Evolutionary conservation across 371 early-diverging fungal species (phyloP).

Genomic region (Mortierella sp.): DNA sequence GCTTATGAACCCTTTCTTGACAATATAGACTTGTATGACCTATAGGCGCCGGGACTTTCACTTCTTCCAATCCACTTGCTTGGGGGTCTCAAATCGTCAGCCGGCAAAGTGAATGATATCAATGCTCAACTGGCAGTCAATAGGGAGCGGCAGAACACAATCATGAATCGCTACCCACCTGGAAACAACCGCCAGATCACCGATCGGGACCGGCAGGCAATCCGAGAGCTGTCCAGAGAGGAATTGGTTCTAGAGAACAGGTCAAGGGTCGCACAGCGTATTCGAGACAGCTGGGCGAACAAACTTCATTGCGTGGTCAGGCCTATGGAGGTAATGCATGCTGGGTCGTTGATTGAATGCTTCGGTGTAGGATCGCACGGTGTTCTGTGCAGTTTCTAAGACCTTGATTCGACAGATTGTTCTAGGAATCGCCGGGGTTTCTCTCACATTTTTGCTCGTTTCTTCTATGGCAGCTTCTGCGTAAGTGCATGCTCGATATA

Average conservation of each 20-base stretch:
- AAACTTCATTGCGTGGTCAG: conserved; percentile 33
- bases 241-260: conserved; percentile 42
- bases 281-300: conserved; percentile 43
- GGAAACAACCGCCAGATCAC: conserved; percentile 22
- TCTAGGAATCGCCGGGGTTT: conserved; percentile 27
- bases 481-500: conserved; percentile 7
- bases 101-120: conserved; percentile 30
- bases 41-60: conserved; percentile 49
- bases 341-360: no score
- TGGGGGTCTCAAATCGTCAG: conserved; percentile 43
- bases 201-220: conserved; percentile 37
- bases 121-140: conserved; percentile 37
- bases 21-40: background rate
- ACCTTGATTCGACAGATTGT: conserved; percentile 12
- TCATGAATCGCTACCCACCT: conserved; percentile 36
- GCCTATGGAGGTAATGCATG: conserved; percentile 51
- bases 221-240: conserved; percentile 32
- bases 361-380: background rate
- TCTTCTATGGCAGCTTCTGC: conserved; percentile 41
- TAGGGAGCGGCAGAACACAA: conserved; percentile 39
- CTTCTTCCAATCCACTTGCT: conserved; percentile 35
- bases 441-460: conserved; percentile 33
- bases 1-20: background rate
- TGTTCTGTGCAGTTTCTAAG: no score
- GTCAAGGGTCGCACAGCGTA: conserved; percentile 27